Conservation (phyloP, 257 asterid genomes). For the Solanum gracilifrons region DNA sequence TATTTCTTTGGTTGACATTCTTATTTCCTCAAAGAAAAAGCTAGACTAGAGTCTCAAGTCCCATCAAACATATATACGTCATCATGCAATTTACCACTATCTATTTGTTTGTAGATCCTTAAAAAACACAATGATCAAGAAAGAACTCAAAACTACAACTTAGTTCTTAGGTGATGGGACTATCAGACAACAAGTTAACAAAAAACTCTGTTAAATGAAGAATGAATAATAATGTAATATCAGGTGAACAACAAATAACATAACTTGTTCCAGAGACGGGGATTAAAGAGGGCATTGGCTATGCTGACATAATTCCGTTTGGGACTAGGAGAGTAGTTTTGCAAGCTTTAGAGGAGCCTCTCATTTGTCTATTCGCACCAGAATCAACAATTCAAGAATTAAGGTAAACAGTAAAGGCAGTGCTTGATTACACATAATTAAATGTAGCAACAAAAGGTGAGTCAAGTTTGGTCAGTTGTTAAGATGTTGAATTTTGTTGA, state of each 20-base stretch:
- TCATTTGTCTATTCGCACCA: background rate
- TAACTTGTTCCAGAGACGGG: background rate
- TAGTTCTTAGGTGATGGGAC: background rate
- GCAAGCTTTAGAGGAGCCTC: background rate
- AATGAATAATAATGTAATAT: background rate
- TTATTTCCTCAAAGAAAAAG: background rate
- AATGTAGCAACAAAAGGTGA: background rate
- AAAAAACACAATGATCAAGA: background rate
- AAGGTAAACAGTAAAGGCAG: background rate
- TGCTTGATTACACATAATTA: background rate
- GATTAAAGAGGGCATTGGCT: background rate
- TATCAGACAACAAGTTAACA: background rate
- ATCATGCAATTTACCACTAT: background rate
- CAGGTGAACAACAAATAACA: background rate
- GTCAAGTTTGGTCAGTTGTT: background rate
- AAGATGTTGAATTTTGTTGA: background rate
- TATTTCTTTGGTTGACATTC: background rate
- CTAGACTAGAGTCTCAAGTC: background rate
- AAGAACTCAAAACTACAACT: background rate
- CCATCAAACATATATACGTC: background rate
- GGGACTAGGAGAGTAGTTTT: background rate
- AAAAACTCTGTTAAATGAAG: background rate
- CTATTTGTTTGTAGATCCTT: background rate
- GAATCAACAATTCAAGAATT: background rate
- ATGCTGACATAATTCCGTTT: background rate